A percentile compares a stretch with the other conserved stretches of the same genome.
phyloP scores from a whole-genome alignment of 345 rosid species.

The Erodium maritimum region DNA sequence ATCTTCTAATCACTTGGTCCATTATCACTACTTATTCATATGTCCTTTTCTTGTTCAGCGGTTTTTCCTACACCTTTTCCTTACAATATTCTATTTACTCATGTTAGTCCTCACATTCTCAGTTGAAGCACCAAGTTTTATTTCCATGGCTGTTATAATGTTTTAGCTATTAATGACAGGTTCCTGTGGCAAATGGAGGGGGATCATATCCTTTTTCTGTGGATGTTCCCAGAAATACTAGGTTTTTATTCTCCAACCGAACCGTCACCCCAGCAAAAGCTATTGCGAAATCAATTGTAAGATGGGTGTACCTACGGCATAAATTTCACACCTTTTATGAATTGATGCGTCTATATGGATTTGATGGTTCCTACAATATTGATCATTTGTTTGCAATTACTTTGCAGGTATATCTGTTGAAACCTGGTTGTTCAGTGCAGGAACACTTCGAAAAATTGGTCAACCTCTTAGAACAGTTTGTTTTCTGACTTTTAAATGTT shows the following conservation, averaged over 20 bases:
- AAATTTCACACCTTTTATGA: slow-evolving; percentile 10
- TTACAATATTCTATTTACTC: no score
- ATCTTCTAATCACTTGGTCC: background rate
- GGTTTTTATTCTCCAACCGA: slow-evolving; percentile 85
- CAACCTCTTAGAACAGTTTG: slow-evolving; percentile 98
- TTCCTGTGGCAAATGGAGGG: slow-evolving; percentile 95
- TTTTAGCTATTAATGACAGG: slow-evolving; percentile 33
- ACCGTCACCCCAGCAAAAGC: slow-evolving; percentile 76
- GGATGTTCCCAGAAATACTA: slow-evolving; percentile 85
- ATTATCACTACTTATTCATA: background rate
- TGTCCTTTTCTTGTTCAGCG: no score
- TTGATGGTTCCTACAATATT: slow-evolving; percentile 13
- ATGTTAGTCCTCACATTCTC: no score
- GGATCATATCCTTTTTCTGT: slow-evolving; percentile 90
- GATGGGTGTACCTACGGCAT: slow-evolving; percentile 16
- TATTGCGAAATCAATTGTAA: slow-evolving; percentile 79
- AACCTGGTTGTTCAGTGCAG: slow-evolving; percentile 62
- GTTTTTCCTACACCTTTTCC: no score
- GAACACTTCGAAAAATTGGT: slow-evolving; percentile 78
- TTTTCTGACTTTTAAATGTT: slow-evolving; percentile 23
- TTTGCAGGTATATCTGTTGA: slow-evolving; percentile 72
- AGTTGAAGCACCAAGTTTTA: no score
- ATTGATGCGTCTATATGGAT: slow-evolving; percentile 9
- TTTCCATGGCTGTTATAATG: background rate
- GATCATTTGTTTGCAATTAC: slow-evolving; percentile 11